Base-by-base conservation (phyloP, 495 filamentous ascomycete species). In the Lasiosphaeria hispida region DNA sequence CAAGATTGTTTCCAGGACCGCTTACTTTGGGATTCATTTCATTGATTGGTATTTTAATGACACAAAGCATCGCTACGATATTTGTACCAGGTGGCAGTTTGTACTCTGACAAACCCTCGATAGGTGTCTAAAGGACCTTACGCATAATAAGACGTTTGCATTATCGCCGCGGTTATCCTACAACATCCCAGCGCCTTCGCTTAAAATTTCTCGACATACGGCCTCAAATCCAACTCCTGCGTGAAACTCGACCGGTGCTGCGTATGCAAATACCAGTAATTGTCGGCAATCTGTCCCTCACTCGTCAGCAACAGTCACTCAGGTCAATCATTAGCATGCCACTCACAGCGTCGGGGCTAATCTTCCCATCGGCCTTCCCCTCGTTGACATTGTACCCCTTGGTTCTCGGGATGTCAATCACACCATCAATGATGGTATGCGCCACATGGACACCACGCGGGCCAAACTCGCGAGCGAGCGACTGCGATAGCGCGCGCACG, bases 361-460 rank as follows among this genome's bases (percentile, higher is more conserved):
- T 79, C 74, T 93, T 95, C 0, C 85, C 85, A 74, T 92, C 90
- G 4, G 79, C 72, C 10, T 70, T 73, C 0, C 77, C 80, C n/a
- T 63, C 67, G 55, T 88, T 87, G 47, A 83, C 79, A 4, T 67
- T 64, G 60, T 72, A 89, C 1, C 72, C 79, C 66, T 85, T 86
- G 14, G 85, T 90, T 53, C 83, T 71, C 2, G 88, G 88, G 45
- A 88, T 90, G 73, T 96, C 90, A 75, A 97, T 96, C 13, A 92
- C 82, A 3, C 90, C 91, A 68, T 97, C 92, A 55, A 96, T 85
- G 55, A 96, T 84, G 5, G 85, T 83, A 73, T 96, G 92, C 7
- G 86, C 81, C 4, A 97, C 87, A 72, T 97, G 93, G 8, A 97
- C 82, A 3, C 93, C 92, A 68, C 91, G 80, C 0, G 93, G 92